Base-by-base conservation (phyloP, 2,329 filamentous ascomycete genomes). In the Trichophyton benhamiae region DNA sequence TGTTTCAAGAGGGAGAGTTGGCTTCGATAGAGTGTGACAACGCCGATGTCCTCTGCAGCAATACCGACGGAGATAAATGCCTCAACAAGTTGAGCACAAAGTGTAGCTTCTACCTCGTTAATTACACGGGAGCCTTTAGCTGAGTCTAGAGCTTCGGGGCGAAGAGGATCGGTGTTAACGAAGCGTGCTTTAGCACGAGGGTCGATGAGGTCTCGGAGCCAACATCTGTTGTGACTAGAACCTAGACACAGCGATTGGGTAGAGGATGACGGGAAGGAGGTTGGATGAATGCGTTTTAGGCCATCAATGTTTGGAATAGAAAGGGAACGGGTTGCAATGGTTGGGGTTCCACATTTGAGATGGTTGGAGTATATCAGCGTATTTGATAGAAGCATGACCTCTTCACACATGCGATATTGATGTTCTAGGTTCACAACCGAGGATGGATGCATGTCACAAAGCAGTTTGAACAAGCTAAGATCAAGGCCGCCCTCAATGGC, bases 361-460 rank as follows among this genome's bases (percentile, higher is more conserved):
- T 86, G 83, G 3, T 91, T 92, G n/a, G 86, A 80, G 75, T 99
- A 99, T 68, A 99, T 96, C 61, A 99, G 82, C 0, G 83, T 88
- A 73, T 96, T 99, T 65, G 90, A 95, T 13, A 99, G 81, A 1
- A 87, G 82, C 92, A 97, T 97, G 63, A 99, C 88, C 64, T 99
- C 94, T 67, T 94, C 88, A 68, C 90, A 96, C 94, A 99, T 99
- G 64, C 94, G 89, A 71, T 99, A 99, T 72, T 99, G 94, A 69
- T 96, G 91, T 68, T 94, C 91, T 1, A 99, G 82, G 65, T 88
- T 95, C 64, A 95, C 89, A 1, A 99, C 91, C 0, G 91, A 91
- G 55, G 84, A 79, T 0, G 94, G 91, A 65, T 97, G 91, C 0
- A 83, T 82, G 69, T 97, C 94, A 0, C 91, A 96, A 11, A 99